Evolutionary conservation across 2,329 filamentous ascomycete species (phyloP).

Genomic region (Clarireedia monteithiana): DNA sequence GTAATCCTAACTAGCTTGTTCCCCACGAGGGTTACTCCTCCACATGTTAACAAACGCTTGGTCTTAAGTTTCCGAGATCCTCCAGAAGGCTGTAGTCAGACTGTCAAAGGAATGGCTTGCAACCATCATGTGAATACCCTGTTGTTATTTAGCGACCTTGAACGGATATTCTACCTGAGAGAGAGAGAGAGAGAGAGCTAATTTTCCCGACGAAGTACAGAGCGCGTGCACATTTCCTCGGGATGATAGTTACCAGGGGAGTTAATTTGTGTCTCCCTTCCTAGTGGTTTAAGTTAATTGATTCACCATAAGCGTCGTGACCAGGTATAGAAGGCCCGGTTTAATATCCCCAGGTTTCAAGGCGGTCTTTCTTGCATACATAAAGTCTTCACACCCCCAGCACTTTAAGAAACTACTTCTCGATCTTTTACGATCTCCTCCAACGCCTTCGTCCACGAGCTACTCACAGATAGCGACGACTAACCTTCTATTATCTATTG

Average conservation of each 20-base stretch:
- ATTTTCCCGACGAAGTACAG: constrained; percentile 4
- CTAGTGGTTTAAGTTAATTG: not conserved
- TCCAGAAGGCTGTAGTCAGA: not conserved
- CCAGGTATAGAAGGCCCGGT: constrained; percentile 3
- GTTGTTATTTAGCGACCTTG: not conserved
- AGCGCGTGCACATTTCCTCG: constrained; percentile 5
- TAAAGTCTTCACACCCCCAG: constrained; percentile 1
- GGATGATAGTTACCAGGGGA: not conserved
- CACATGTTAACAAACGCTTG: not conserved
- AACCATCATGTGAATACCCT: not conserved
- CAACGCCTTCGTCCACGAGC: not conserved
- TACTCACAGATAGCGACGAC: not conserved
- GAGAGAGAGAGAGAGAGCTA: not conserved
- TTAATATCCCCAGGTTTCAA: not conserved
- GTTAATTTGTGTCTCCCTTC: not conserved
- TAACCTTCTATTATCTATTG: not conserved
- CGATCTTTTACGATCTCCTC: not conserved
- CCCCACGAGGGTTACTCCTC: constrained; percentile 4
- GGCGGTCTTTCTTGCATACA: not conserved
- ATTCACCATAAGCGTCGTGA: not conserved
- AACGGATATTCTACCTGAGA: not conserved
- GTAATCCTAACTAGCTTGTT: constrained; percentile 6
- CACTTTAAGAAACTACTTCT: not conserved
- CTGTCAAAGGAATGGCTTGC: not conserved
- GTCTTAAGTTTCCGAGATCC: not conserved